Conservation (phyloP, 192 early-diverging fungal genomes). For the Podila minutissima region DNA sequence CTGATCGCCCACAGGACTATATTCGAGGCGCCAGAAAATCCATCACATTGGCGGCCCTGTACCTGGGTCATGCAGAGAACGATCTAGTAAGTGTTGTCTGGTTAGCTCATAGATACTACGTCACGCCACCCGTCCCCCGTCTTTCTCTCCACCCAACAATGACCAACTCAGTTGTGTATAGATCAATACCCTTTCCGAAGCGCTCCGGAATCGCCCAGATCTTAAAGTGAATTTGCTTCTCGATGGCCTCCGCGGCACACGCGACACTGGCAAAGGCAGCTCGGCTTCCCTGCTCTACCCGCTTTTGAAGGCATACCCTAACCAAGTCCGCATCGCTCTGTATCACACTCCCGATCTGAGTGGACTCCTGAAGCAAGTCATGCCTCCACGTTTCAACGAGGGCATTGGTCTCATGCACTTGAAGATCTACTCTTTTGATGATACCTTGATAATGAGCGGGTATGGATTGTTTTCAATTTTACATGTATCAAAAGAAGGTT, state of each 20-base stretch:
- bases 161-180: slow-evolving; percentile 15
- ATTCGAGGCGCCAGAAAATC: slow-evolving; percentile 75
- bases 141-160: not conserved
- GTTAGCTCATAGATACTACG: no score
- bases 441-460: slow-evolving; percentile 84
- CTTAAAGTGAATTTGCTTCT: slow-evolving; percentile 83
- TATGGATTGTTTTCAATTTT: slow-evolving; percentile 28
- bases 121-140: no score
- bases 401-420: slow-evolving; percentile 94
- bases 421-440: slow-evolving; percentile 93
- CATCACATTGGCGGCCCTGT: slow-evolving; percentile 89
- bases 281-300: slow-evolving; percentile 75
- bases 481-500: not conserved
- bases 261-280: slow-evolving; percentile 60
- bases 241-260: slow-evolving; percentile 89
- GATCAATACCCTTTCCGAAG: slow-evolving; percentile 68
- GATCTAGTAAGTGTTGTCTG: slow-evolving; percentile 68
- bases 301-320: slow-evolving; percentile 70
- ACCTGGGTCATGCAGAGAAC: slow-evolving; percentile 84
- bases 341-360: slow-evolving; percentile 91
- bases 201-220: slow-evolving; percentile 57
- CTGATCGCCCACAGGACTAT: slow-evolving; percentile 55
- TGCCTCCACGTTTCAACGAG: slow-evolving; percentile 93
- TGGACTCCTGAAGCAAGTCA: slow-evolving; percentile 70
- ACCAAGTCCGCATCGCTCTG: slow-evolving; percentile 74